Evolutionary conservation across 352 stramenopile species (phyloP).

Genomic region (Hyaloperonospora brassicae): DNA sequence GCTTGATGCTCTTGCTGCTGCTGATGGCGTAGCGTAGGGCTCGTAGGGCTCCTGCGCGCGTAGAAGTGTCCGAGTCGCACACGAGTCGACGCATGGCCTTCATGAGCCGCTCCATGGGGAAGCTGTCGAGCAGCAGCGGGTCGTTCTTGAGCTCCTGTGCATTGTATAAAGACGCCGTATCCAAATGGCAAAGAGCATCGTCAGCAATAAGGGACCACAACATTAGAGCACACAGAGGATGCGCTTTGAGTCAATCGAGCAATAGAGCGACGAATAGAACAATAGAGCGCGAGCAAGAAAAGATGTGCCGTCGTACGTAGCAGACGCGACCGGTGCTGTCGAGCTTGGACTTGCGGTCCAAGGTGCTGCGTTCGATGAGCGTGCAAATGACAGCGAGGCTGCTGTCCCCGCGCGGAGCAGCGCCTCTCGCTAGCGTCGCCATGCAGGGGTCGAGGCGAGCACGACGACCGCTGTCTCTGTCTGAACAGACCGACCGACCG

Average conservation of each 20-base stretch:
- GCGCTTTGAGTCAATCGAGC: not conserved
- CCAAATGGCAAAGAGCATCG: not conserved
- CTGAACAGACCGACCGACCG: not conserved
- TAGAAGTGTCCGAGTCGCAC: slow-evolving; percentile 72
- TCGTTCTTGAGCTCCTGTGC: slow-evolving; percentile 79
- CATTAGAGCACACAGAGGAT: too few species aligned
- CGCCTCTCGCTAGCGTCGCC: slow-evolving; percentile 33
- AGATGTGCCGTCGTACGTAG: slow-evolving; percentile 36
- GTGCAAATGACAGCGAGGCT: slow-evolving; percentile 74
- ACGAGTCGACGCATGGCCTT: slow-evolving; percentile 70
- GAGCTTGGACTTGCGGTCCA: slow-evolving; percentile 85
- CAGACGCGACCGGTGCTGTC: slow-evolving; percentile 77
- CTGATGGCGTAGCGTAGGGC: slow-evolving; percentile 80
- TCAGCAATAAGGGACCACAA: not conserved
- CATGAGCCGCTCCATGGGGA: slow-evolving; percentile 74
- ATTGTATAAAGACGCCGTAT: not conserved
- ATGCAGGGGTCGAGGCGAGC: slow-evolving; percentile 6
- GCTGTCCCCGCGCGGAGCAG: slow-evolving; percentile 32
- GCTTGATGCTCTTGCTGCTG: slow-evolving; percentile 59
- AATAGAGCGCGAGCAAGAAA: not conserved
- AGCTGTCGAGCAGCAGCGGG: slow-evolving; percentile 71
- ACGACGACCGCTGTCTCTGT: not conserved
- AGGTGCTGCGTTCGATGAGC: slow-evolving; percentile 71
- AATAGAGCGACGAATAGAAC: not conserved
- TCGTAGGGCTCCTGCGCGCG: slow-evolving; percentile 62